Percentiles rank a stretch among this genome's conserved stretches.
Evolutionary conservation across 495 filamentous ascomycete species (phyloP).

Genomic region (Hyaloscypha hepaticicola): DNA sequence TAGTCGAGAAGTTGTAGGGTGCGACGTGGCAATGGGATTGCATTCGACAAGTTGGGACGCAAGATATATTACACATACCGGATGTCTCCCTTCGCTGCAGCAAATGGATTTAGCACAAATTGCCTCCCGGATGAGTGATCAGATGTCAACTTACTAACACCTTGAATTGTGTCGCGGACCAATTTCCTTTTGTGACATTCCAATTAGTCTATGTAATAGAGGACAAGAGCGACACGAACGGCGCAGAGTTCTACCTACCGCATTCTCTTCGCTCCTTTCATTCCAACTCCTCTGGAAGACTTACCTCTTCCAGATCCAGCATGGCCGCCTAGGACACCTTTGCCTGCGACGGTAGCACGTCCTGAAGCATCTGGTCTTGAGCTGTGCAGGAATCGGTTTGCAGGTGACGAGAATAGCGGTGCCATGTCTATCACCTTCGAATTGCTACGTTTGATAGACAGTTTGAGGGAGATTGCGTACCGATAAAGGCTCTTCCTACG

Average conservation of each 20-base stretch:
- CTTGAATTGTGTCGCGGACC: slow-evolving; percentile 58
- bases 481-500: too few relatives aligned
- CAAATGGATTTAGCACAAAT: neutral
- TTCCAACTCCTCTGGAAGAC: neutral
- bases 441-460: too few relatives aligned
- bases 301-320: neutral
- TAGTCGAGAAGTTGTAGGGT: neutral
- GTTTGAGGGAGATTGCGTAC: too few relatives aligned
- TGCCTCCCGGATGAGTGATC: neutral
- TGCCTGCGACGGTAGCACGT: neutral
- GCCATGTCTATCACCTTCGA: too few relatives aligned
- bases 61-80: slow-evolving; percentile 60
- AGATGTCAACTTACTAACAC: slow-evolving; percentile 55
- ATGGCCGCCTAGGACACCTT: neutral
- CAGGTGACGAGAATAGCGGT: neutral
- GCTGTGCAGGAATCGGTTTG: neutral
- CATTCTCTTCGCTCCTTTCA: neutral
- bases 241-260: neutral
- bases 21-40: neutral
- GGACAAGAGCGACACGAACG: neutral
- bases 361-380: too few relatives aligned
- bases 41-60: neutral
- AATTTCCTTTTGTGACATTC: slow-evolving; percentile 48
- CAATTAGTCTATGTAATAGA: neutral
- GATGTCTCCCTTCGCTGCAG: slow-evolving; percentile 61